Evolutionary conservation across 1,139 yeast species (phyloP).

Genomic region (Candida sp.): DNA sequence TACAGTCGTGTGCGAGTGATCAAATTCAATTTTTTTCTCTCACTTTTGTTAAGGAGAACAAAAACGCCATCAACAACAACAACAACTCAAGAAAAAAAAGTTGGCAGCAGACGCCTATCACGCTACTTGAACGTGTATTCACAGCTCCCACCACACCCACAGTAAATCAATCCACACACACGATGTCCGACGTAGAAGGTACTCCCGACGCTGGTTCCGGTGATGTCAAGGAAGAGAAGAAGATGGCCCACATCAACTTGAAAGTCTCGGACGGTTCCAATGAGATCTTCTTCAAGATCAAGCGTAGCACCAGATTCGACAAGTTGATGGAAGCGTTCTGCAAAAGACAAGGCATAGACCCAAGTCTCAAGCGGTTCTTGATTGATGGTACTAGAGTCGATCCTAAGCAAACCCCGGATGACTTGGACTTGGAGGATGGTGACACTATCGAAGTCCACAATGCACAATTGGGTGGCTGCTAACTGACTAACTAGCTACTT

Average conservation of each 20-base stretch:
- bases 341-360: slow-evolving; percentile 93
- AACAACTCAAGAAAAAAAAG: neutral
- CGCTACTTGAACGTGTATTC: neutral
- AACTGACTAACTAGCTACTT: neutral
- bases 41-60: neutral
- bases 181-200: slow-evolving; percentile 38
- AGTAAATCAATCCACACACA: neutral
- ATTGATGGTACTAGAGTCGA: slow-evolving; percentile 93
- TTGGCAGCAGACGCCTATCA: neutral
- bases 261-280: slow-evolving; percentile 94
- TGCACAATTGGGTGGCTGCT: slow-evolving; percentile 78
- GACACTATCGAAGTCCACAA: slow-evolving; percentile 99
- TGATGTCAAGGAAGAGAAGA: slow-evolving; percentile 59
- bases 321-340: slow-evolving; percentile 99
- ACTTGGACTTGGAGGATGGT: slow-evolving; percentile 90
- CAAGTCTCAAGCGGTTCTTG: slow-evolving; percentile 82
- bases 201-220: neutral
- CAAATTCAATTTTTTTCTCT: neutral
- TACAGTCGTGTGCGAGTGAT: neutral
- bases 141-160: neutral
- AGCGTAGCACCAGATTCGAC: slow-evolving; percentile 89
- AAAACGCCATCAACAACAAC: neutral
- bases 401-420: slow-evolving; percentile 91
- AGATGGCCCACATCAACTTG: slow-evolving; percentile 82
- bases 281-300: slow-evolving; percentile 96